A percentile compares a stretch with the other conserved stretches of the same genome.
phyloP scores from a whole-genome alignment of 2,329 filamentous ascomycete species.

The Talaromyces sp. region DNA sequence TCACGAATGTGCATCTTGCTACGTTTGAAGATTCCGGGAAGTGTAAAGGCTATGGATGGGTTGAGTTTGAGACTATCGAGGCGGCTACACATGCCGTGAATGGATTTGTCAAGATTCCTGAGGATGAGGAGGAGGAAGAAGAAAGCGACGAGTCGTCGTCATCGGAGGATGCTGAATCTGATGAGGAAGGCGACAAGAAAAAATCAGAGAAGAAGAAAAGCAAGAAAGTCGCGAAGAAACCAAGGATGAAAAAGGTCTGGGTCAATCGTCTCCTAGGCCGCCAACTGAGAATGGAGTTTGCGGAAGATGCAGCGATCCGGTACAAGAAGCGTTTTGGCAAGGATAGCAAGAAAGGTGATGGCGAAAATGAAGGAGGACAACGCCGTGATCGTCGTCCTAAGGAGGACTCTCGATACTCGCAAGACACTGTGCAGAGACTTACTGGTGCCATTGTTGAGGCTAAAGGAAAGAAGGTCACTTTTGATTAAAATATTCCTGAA shows the following conservation, averaged over 20 bases:
- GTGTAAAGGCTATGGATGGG: conserved; percentile 96
- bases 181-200: conserved; percentile 23
- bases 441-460: conserved; percentile 76
- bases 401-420: conserved; percentile 40
- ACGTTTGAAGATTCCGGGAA: conserved; percentile 97
- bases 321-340: conserved; percentile 95
- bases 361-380: conserved; percentile 23
- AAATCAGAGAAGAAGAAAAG: conserved; percentile 31
- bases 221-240: conserved; percentile 21
- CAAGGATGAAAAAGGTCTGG: conserved; percentile 59
- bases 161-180: conserved; percentile 25
- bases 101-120: conserved; percentile 68
- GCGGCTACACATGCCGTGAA: conserved; percentile 73
- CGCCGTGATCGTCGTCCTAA: conserved; percentile 26
- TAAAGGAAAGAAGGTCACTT: conserved; percentile 76
- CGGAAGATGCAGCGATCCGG: conserved; percentile 80
- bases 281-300: conserved; percentile 82
- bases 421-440: conserved; percentile 59
- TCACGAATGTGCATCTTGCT: conserved; percentile 81
- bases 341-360: conserved; percentile 49
- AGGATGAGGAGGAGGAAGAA: conserved; percentile 49
- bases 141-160: conserved; percentile 48
- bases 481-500: conserved; percentile 54
- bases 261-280: conserved; percentile 80
- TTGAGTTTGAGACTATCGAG: conserved; percentile 78